These are phyloP conservation scores for Fusarium anthophilum DNA, from an alignment of 2,329 filamentous ascomycete species.

Conservation along the genomic window DNA sequence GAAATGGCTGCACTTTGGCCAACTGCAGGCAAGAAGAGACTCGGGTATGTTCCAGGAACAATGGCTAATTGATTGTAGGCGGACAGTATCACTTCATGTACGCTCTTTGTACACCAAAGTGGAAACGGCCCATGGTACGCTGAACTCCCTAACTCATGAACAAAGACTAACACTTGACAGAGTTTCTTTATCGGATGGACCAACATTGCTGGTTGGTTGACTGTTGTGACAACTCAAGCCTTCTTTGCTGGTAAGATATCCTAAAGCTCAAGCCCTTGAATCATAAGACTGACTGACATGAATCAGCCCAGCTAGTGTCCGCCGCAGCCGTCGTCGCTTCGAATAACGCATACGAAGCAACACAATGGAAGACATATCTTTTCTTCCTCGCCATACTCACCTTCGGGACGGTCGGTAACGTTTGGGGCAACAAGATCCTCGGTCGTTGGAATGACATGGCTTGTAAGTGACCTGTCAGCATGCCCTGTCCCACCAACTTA, in stretches of 20 bases:
- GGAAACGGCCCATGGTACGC: constrained; percentile 45
- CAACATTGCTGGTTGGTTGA: constrained; percentile 57
- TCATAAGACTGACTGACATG: background rate
- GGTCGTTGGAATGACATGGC: constrained; percentile 54
- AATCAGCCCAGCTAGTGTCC: constrained; percentile 53
- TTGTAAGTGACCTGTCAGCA: constrained; percentile 20
- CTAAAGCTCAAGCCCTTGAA: no score
- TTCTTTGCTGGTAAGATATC: constrained; percentile 51
- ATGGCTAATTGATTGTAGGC: background rate
- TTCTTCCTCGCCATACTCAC: constrained; percentile 49
- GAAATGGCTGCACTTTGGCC: constrained; percentile 57
- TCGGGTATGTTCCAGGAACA: no score
- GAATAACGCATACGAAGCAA: constrained; percentile 49
- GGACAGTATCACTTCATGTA: constrained; percentile 59
- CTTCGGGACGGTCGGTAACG: constrained; percentile 44
- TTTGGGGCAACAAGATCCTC: constrained; percentile 51
- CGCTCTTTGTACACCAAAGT: constrained; percentile 50
- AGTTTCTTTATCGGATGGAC: constrained; percentile 56
- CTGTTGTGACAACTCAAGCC: constrained; percentile 53
- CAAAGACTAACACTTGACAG: constrained; percentile 27
- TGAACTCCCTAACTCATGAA: accelerated
- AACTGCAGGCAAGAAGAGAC: constrained; percentile 47
- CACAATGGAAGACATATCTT: constrained; percentile 53
- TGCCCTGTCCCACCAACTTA: background rate
- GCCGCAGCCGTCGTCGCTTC: constrained; percentile 54